Evolutionary conservation across 768 basidiomycete genomes (phyloP), one percentile per base, ranked within the genome.

Genomic region (Lentinula sp.): DNA sequence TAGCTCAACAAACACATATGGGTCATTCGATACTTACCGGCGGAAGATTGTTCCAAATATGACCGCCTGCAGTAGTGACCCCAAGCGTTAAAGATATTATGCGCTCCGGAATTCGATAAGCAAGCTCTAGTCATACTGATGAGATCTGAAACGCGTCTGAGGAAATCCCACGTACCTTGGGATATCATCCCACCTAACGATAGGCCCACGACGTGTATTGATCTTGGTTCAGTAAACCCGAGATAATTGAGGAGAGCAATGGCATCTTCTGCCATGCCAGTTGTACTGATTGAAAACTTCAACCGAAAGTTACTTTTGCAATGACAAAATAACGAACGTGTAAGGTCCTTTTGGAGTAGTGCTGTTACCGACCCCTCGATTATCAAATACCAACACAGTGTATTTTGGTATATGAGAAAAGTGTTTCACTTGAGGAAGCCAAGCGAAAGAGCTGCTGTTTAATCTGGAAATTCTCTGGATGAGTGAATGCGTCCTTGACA

Each of bases 281-380:
- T 79, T 13, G 91, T 89, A 36, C 90, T 91, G 64, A 41, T 61
- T n/a, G 35, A 33, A 42, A 7, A 10, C 12, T 28, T 48, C 0
- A 33, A 18, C 18, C 12, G 6, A 36, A 39, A 15, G 18, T 23
- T 18, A 13, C 4, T 41, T 6, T 7, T 10, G 33, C n/a, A 28
- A 45, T n/a, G 28, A 13, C n/a, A 23, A n/a, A 36, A 32, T 32
- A 33, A 77, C 83, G 61, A 67, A 92, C 90, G 87, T 81, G 73
- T 93, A 93, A 0, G 90, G 90, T 1, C 91, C 92, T 48, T 76
- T 72, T 0, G 91, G 91, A 45, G 83, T 77, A 4, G 79, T 82
- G 35, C 87, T 90, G 70, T 90, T 82, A 6, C 92, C 92, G 6
- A 90, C 90, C 1, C 92, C 92, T 39, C 92, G 81, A 69, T 94